Base-by-base conservation (phyloP, 306 rosid genomes). In the Malus sylvestris region DNA sequence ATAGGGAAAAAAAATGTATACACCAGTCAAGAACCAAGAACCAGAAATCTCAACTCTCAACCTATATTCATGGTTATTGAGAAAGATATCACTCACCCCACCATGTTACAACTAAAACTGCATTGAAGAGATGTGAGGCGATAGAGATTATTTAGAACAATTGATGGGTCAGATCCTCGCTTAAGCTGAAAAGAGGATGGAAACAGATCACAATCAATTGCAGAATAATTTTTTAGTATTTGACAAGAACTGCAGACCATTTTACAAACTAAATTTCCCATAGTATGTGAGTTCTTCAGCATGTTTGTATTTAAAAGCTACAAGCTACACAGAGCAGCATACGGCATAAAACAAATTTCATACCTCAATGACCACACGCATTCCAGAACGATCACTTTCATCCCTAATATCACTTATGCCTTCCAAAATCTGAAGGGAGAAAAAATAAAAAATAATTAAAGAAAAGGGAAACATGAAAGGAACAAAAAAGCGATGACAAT, bases 341-440 rank as follows among this genome's bases (percentile, higher is more conserved):
- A 74, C 51, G 44, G 62, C 60, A 53, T 13, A 51, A 27, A 45
- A 49, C 70, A 6, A 25, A 40, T 66, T 72, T 42, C 77, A 27
- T 77, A 95, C 97, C 98, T 95, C 97, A 81, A 95, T 89, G 63
- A 95, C 97, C 60, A 95, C 70, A 63, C 97, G 97, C 99, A 95
- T 95, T 82, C 97, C 99, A 83, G 97, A 71, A 33, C 99, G 96
- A 83, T 95, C 99, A 81, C 97, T 92, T 76, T 95, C 99, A 78
- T 95, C 99, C 79, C 97, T 91, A 71, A 95, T 89, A 86, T 95
- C 99, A 81, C 97, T 84, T 79, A 95, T 85, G 64, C 99, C 97
- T 20, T 95, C 99, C 64, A 95, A 72, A 79, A 71, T 90, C 98
- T 95, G 96, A 66, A 42, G 25, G 55, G n/a, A 10, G 14, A 55